Base-by-base conservation (phyloP, 2,329 filamentous ascomycete genomes). In the Fusarium continuum region DNA sequence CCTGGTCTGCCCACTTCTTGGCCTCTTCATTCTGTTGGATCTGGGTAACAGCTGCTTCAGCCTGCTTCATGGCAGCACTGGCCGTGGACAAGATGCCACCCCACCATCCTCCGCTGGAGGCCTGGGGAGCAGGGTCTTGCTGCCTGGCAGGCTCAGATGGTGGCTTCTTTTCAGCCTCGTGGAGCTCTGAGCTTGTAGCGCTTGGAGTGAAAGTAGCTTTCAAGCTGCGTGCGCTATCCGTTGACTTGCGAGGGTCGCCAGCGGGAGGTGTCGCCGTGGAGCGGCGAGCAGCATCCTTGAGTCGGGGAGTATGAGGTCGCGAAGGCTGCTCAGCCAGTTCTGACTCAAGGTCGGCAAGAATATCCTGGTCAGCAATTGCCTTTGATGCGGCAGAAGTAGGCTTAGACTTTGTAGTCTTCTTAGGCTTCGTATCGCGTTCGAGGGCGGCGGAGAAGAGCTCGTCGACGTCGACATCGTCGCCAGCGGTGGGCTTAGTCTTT, bases 1-100 rank as follows among this genome's bases (percentile, higher is more conserved):
- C 91, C 75, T 98, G 94, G 48, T 97, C 91, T 2, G 93, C 92
- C 93, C 94, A 99, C 75, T 92, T 91, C 80, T 94, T 93, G 46
- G 94, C 95, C 76, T 99, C 95, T 74, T 98, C 93, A 71, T 96
- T 97, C 74, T 95, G 90, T 75, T 97, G 92, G 41, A 99, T 93
- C 76, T 98, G 92, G 75, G 94, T 96, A 65, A 96, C 93, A 1
- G 93, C 90, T 8, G 90, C 92, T 78, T 97, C 93, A 40, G 95
- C 94, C 76, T 94, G 92, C 81, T 96, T 96, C 78, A 96, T 88
- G 22, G 90, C 91, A n/a, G 91, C 89, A 4, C 89, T 87, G 29
- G 93, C 93, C 1, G 92, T 93, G 35, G 91, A 91, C 71, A 95
- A 85, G 47, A 97, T 79, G 19, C 92, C 90, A 72, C 93, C 92